phyloP scores from a whole-genome alignment of 345 rosid species.

The Tarenaya hassleriana region DNA sequence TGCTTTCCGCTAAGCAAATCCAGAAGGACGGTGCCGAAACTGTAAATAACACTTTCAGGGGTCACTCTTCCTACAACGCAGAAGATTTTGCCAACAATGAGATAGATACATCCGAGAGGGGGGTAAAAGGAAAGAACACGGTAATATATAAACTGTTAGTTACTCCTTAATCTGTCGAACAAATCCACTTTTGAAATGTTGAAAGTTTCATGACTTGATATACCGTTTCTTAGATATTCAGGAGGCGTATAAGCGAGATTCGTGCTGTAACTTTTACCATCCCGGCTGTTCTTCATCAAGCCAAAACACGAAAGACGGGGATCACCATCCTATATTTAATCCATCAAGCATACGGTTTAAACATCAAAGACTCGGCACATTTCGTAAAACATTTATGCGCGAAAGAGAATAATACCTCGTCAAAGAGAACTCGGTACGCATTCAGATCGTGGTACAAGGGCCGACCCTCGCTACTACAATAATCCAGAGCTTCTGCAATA shows the following conservation, averaged over 20 bases:
- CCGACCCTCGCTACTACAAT: conserved; percentile 69
- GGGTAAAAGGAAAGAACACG: no score
- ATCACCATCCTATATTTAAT: conserved; percentile 80
- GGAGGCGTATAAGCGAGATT: conserved; percentile 96
- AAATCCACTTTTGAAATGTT: neutral
- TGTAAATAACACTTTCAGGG: conserved; percentile 85
- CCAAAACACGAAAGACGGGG: conserved; percentile 98
- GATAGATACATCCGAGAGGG: no score
- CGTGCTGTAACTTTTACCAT: conserved; percentile 93
- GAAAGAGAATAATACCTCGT: conserved; percentile 54
- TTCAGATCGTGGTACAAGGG: conserved; percentile 92
- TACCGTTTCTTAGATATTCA: conserved; percentile 87
- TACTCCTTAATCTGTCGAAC: neutral
- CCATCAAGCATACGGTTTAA: conserved; percentile 15
- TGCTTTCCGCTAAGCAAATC: conserved; percentile 96
- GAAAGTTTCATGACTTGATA: no score
- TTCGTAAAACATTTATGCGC: neutral
- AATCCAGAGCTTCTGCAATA: conserved; percentile 92
- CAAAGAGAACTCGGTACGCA: conserved; percentile 95
- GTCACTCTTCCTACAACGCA: conserved; percentile 75
- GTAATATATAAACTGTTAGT: neutral
- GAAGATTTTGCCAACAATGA: neutral
- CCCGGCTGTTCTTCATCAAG: conserved; percentile 89
- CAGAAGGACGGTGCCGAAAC: conserved; percentile 92
- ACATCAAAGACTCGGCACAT: neutral